These are phyloP conservation scores for Quercus rubra DNA, from an alignment of 306 rosid genomes.

Conservation along the genomic window DNA sequence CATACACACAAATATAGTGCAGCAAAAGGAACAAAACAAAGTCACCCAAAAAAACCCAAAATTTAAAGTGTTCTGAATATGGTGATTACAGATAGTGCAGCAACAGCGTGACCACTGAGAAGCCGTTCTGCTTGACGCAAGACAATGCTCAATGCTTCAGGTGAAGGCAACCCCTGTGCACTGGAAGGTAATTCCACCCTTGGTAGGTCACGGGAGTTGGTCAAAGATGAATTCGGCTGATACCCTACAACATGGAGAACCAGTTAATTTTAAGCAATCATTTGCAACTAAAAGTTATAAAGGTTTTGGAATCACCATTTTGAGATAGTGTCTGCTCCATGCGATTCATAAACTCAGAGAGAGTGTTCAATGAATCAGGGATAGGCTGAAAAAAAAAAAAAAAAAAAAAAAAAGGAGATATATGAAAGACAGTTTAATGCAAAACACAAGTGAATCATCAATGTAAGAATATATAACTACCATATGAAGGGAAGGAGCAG, in stretches of 20 bases:
- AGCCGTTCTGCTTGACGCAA: slow-evolving; percentile 69
- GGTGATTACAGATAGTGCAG: slow-evolving; percentile 81
- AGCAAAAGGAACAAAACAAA: slow-evolving; percentile 1
- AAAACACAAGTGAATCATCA: not conserved
- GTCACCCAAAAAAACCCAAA: slow-evolving; percentile 4
- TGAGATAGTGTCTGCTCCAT: slow-evolving; percentile 73
- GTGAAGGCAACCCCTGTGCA: slow-evolving; percentile 73
- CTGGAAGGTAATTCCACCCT: slow-evolving; percentile 71
- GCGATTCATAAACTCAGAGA: slow-evolving; percentile 75
- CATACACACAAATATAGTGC: not conserved
- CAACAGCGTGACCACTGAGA: slow-evolving; percentile 63
- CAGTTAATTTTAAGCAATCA: slow-evolving; percentile 3
- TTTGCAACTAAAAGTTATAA: slow-evolving; percentile 14
- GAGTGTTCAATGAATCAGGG: slow-evolving; percentile 75
- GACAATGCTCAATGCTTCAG: slow-evolving; percentile 76
- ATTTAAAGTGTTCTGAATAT: slow-evolving; percentile 6
- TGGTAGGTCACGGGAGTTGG: slow-evolving; percentile 40
- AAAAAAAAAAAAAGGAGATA: not conserved
- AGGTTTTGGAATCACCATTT: slow-evolving; percentile 42
- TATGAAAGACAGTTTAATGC: slow-evolving; percentile 10
- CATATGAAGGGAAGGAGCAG: slow-evolving; percentile 63
- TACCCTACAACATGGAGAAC: slow-evolving; percentile 42
- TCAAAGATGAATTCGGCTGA: slow-evolving; percentile 42
- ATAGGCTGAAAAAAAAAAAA: slow-evolving; percentile 63
- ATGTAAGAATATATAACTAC: slow-evolving; percentile 38